Evolutionary conservation across 768 basidiomycete species (phyloP).

Genomic region (Lactarius sp.): DNA sequence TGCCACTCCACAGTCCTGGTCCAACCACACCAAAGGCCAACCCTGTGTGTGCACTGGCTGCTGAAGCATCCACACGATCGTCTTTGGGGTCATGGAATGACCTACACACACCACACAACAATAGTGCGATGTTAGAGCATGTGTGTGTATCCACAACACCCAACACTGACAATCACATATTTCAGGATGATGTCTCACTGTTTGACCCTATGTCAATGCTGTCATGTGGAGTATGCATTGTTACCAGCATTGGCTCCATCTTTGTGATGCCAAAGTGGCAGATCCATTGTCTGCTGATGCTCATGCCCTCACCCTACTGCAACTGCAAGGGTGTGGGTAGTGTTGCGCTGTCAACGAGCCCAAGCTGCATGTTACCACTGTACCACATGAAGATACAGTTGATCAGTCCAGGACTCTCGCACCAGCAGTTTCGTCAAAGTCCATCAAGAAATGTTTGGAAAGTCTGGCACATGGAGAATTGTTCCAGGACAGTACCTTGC

Average conservation of each 20-base stretch:
- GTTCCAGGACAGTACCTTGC: constrained; percentile 97
- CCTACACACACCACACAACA: too few species aligned
- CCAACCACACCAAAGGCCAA: too few species aligned
- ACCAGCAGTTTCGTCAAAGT: too few species aligned
- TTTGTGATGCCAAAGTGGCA: constrained; percentile 25
- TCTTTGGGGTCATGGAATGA: too few species aligned
- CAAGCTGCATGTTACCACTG: not conserved
- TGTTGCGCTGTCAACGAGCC: not conserved
- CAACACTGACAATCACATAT: too few species aligned
- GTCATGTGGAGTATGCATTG: constrained; percentile 58
- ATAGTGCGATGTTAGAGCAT: too few species aligned
- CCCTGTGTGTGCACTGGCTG: too few species aligned
- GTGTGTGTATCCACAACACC: too few species aligned
- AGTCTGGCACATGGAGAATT: constrained; percentile 91
- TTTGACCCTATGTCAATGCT: constrained; percentile 78
- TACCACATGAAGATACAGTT: constrained; percentile 12
- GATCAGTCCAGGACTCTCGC: constrained; percentile 53
- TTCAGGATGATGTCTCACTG: too few species aligned
- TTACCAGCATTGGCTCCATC: constrained; percentile 10
- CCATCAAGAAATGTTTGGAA: constrained; percentile 45
- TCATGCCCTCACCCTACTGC: constrained; percentile 5
- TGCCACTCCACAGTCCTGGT: too few species aligned
- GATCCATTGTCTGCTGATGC: constrained; percentile 1
- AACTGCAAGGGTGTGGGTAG: not conserved
- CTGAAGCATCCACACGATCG: too few species aligned